Conservation (phyloP, 768 basidiomycete species). For the Kondoa subrosea region DNA sequence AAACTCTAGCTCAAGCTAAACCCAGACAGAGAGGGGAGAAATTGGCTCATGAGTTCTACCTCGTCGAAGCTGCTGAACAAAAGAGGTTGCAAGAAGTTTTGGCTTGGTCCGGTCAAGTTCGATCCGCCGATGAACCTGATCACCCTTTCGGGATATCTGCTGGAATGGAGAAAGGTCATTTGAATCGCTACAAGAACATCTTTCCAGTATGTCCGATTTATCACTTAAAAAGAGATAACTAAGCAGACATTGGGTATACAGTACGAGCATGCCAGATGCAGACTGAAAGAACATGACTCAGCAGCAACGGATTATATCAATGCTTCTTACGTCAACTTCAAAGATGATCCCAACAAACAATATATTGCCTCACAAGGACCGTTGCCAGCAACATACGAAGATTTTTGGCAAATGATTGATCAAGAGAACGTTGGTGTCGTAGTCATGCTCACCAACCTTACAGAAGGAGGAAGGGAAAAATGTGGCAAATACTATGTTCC, state of each 20-base stretch:
- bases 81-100: slow-evolving; percentile 72
- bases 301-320: slow-evolving; percentile 77
- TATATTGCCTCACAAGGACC: slow-evolving; percentile 97
- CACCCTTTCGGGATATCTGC: slow-evolving; percentile 86
- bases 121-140: slow-evolving; percentile 16
- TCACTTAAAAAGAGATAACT: neutral
- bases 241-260: neutral
- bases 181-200: slow-evolving; percentile 93
- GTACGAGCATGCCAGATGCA: slow-evolving; percentile 70
- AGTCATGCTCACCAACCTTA: slow-evolving; percentile 86
- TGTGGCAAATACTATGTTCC: slow-evolving; percentile 65
- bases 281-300: slow-evolving; percentile 26
- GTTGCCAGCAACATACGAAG: slow-evolving; percentile 65
- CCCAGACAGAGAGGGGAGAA: slow-evolving; percentile 40
- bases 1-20: slow-evolving; percentile 12
- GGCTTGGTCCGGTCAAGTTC: slow-evolving; percentile 49
- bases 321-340: slow-evolving; percentile 77
- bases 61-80: slow-evolving; percentile 80
- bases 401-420: slow-evolving; percentile 95
- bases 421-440: slow-evolving; percentile 89
- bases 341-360: slow-evolving; percentile 50
- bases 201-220: slow-evolving; percentile 55
- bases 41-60: slow-evolving; percentile 83
- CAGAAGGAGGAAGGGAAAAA: slow-evolving; percentile 73
- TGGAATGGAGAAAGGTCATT: slow-evolving; percentile 80